Evolutionary conservation across 805 yeast species (phyloP).

Genomic region (Kuraishia cidri): DNA sequence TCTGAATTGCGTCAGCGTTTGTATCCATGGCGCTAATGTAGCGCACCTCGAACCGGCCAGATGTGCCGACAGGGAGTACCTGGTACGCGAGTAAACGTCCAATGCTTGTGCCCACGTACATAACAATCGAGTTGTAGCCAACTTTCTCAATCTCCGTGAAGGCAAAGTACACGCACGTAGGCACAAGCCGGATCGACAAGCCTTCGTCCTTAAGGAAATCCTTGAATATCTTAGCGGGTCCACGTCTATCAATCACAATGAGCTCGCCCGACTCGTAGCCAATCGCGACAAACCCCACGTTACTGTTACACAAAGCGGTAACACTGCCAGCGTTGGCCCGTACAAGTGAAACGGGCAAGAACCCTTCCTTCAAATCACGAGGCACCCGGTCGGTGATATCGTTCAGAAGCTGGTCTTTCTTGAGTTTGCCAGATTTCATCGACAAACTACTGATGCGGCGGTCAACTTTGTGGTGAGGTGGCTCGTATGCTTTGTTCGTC

Average conservation of each 20-base stretch:
- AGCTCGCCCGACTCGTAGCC: conserved; percentile 74
- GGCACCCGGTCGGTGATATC: conserved; percentile 51
- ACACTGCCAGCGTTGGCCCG: conserved; percentile 37
- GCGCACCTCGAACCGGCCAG: conserved; percentile 53
- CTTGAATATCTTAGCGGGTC: conserved; percentile 42
- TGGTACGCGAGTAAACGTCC: conserved; percentile 67
- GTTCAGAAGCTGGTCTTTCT: conserved; percentile 19
- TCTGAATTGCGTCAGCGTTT: conserved; percentile 41
- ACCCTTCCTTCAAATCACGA: conserved; percentile 42
- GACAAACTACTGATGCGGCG: conserved; percentile 19
- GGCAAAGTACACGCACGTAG: conserved; percentile 65
- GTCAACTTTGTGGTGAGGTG: conserved; percentile 11
- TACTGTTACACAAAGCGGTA: conserved; percentile 56
- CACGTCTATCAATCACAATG: conserved; percentile 69
- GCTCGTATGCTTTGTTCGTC: conserved; percentile 33
- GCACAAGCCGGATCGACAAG: conserved; percentile 16
- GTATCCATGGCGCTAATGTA: conserved; percentile 38
- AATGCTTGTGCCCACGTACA: conserved; percentile 66
- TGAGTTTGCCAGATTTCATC: conserved; percentile 14
- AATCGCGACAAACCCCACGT: conserved; percentile 77
- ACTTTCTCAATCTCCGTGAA: conserved; percentile 63
- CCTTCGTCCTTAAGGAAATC: conserved; percentile 18
- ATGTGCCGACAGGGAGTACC: conserved; percentile 48
- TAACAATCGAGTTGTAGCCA: conserved; percentile 58
- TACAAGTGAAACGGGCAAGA: conserved; percentile 45